These are phyloP conservation scores for Boletus tomentosulus DNA, from an alignment of 768 basidiomycete genomes.

Conservation along the genomic window DNA sequence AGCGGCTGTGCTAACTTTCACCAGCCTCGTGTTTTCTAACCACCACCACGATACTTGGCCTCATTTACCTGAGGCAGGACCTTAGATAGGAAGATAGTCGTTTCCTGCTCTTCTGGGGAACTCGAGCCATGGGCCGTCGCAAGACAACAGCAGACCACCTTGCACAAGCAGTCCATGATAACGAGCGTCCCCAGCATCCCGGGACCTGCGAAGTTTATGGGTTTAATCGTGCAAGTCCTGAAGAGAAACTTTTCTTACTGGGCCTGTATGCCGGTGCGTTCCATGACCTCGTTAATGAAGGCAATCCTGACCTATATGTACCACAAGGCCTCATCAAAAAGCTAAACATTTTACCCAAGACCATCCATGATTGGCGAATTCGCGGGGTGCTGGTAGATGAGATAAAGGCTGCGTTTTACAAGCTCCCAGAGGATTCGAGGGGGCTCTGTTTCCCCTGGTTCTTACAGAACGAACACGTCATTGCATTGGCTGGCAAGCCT, in stretches of 20 bases:
- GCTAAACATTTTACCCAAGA: no score
- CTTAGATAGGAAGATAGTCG: no score
- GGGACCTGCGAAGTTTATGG: constrained; percentile 36
- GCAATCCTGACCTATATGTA: neutral
- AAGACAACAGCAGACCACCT: constrained; percentile 20
- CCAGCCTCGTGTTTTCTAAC: no score
- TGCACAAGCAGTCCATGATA: constrained; percentile 17
- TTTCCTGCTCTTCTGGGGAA: no score
- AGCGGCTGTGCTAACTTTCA: no score
- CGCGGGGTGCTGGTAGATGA: no score
- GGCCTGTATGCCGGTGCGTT: constrained; percentile 27
- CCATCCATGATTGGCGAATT: no score
- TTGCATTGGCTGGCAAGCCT: constrained; percentile 12
- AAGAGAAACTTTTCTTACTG: constrained; percentile 20
- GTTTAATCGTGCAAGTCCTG: constrained; percentile 22
- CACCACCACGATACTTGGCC: no score
- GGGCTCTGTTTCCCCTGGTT: constrained; percentile 37
- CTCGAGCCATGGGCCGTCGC: neutral
- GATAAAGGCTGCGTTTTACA: no score
- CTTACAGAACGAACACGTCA: constrained; percentile 29
- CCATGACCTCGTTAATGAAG: neutral
- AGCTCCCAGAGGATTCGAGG: no score
- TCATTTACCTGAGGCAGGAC: no score
- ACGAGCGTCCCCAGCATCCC: constrained; percentile 27
- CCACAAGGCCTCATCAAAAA: constrained; percentile 20